Evolutionary conservation across 495 filamentous ascomycete species (phyloP).

Genomic region (Delitschia confertaspora): DNA sequence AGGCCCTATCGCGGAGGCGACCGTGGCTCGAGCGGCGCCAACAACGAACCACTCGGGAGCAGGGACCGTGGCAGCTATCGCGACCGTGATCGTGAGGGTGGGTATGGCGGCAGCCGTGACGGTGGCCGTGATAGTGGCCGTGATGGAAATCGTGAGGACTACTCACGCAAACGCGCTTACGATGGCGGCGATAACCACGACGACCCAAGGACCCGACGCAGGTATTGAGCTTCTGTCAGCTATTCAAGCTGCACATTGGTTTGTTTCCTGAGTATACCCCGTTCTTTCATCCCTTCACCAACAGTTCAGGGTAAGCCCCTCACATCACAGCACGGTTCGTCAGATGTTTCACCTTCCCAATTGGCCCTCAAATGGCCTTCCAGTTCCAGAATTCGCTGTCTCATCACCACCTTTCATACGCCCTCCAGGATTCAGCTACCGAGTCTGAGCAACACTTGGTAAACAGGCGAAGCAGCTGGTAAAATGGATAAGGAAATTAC

Average conservation of each 20-base stretch:
- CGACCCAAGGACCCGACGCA: conserved; percentile 62
- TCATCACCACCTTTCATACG: no score
- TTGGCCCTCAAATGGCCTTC: no score
- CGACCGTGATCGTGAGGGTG: conserved; percentile 32
- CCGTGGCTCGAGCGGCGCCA: conserved; percentile 49
- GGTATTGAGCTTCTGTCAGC: conserved; percentile 22
- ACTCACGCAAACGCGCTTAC: conserved; percentile 49
- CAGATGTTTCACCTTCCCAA: no score
- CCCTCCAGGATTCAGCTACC: no score
- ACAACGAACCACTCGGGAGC: conserved; percentile 56
- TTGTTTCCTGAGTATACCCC: conserved; percentile 43
- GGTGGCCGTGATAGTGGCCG: conserved; percentile 41
- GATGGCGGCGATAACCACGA: conserved; percentile 59
- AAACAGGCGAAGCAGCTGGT: no score
- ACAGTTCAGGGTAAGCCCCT: no score
- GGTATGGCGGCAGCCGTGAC: conserved; percentile 39
- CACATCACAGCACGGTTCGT: no score
- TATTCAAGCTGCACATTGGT: conserved; percentile 25
- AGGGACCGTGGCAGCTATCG: conserved; percentile 42
- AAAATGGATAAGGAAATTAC: no score
- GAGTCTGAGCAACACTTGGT: no score
- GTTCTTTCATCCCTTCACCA: conserved; percentile 34
- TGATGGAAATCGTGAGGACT: conserved; percentile 47
- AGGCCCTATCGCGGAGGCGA: conserved; percentile 53
- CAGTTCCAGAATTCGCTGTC: no score